These are phyloP conservation scores for Kockovaella imperatae DNA, from an alignment of 768 basidiomycete species.

Conservation along the genomic window DNA sequence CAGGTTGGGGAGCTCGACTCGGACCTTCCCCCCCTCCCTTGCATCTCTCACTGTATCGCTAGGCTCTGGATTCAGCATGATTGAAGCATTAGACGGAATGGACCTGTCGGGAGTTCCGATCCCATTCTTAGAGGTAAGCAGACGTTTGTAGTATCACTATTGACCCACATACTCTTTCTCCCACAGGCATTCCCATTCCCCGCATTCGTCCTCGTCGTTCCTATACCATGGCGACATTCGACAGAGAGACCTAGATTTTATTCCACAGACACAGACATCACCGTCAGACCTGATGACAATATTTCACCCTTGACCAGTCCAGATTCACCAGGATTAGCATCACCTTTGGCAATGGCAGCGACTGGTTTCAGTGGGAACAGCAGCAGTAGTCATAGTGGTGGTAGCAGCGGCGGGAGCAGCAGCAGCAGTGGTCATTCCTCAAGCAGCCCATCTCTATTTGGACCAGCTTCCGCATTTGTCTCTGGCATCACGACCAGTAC, in stretches of 20 bases:
- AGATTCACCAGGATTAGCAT: too few species aligned
- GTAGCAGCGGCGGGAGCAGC: neutral
- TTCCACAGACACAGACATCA: slow-evolving; percentile 32
- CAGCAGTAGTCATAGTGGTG: too few species aligned
- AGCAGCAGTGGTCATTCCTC: neutral
- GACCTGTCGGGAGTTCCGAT: slow-evolving; percentile 25
- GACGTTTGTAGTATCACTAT: neutral
- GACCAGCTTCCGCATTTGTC: too few species aligned
- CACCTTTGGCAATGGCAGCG: too few species aligned
- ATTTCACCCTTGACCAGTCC: slow-evolving; percentile 20
- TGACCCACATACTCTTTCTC: neutral
- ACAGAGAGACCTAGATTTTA: slow-evolving; percentile 18
- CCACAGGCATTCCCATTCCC: slow-evolving; percentile 33
- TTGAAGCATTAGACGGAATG: slow-evolving; percentile 3
- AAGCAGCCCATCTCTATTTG: too few species aligned
- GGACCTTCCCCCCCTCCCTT: too few species aligned
- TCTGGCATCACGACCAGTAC: slow-evolving; percentile 1
- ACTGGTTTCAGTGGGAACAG: too few species aligned
- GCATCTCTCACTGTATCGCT: too few species aligned
- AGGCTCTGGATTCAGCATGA: slow-evolving; percentile 2
- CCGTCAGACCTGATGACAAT: slow-evolving; percentile 25
- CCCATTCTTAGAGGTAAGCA: slow-evolving; percentile 30
- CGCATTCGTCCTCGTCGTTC: slow-evolving; percentile 24
- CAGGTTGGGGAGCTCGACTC: too few species aligned
- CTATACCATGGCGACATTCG: neutral